Conservation (phyloP, 495 filamentous ascomycete species). For the Aspergillus indologenus region DNA sequence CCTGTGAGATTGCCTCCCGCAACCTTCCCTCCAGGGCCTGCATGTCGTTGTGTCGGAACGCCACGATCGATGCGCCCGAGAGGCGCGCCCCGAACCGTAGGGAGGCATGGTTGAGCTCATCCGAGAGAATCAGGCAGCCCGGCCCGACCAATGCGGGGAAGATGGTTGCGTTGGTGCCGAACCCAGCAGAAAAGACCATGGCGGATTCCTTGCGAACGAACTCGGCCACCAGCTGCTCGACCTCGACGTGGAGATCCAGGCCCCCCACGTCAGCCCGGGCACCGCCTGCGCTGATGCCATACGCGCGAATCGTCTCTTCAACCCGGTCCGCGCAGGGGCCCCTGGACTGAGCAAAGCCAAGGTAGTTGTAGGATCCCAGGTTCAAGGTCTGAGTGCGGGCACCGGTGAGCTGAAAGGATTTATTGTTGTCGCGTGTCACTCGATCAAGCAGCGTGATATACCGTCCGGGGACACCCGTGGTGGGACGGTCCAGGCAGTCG, state of each 20-base stretch:
- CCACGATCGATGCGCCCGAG: conserved; percentile 87
- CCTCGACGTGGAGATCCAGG: conserved; percentile 79
- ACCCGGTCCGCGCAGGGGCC: conserved; percentile 93
- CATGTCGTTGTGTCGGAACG: conserved; percentile 98
- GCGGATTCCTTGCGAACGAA: conserved; percentile 68
- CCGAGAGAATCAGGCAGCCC: conserved; percentile 91
- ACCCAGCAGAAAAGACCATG: conserved; percentile 98
- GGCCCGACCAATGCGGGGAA: conserved; percentile 90
- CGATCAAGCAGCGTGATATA: conserved; percentile 91
- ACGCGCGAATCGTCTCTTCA: conserved; percentile 78
- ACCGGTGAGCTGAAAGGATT: conserved; percentile 79
- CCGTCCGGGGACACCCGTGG: conserved; percentile 88
- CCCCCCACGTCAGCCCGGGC: conserved; percentile 84
- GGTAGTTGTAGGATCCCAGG: conserved; percentile 98
- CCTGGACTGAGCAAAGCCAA: conserved; percentile 96
- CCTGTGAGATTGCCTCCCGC: too few species aligned
- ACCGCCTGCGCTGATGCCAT: conserved; percentile 76
- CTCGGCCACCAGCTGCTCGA: conserved; percentile 84
- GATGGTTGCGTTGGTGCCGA: conserved; percentile 84
- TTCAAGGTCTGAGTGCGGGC: conserved; percentile 92
- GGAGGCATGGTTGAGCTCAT: conserved; percentile 96
- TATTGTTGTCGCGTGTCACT: conserved; percentile 80
- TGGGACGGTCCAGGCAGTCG: conserved; percentile 89
- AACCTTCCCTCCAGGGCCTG: conserved; percentile 62
- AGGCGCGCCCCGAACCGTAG: conserved; percentile 92